Evolutionary conservation across 768 basidiomycete genomes (phyloP).

Genomic region (Antrodiella citrinella): DNA sequence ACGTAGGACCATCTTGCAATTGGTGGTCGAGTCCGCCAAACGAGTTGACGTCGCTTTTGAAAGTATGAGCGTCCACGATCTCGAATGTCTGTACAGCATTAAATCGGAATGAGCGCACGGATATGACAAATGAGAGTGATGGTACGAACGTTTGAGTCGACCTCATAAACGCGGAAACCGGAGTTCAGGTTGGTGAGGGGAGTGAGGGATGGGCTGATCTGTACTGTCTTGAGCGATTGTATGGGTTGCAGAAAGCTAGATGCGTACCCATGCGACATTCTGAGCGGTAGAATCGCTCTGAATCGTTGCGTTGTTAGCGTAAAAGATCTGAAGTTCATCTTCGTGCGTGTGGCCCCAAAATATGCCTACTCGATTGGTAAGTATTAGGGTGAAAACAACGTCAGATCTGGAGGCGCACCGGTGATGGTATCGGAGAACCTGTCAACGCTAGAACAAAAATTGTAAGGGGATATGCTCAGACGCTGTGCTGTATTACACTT

Average conservation of each 20-base stretch:
- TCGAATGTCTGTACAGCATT: slow-evolving; percentile 54
- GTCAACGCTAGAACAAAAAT: slow-evolving; percentile 59
- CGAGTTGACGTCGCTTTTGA: slow-evolving; percentile 52
- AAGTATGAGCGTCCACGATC: slow-evolving; percentile 73
- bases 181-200: slow-evolving; percentile 66
- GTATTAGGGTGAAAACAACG: slow-evolving; percentile 5
- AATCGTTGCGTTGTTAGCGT: slow-evolving; percentile 60
- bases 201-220: slow-evolving; percentile 67
- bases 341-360: slow-evolving; percentile 77
- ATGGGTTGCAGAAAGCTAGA: no score
- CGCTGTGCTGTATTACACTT: no score
- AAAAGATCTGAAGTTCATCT: slow-evolving; percentile 63
- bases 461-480: no score
- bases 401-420: slow-evolving; percentile 39
- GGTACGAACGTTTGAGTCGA: slow-evolving; percentile 52
- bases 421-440: slow-evolving; percentile 75
- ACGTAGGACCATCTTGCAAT: slow-evolving; percentile 50
- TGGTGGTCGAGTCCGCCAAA: slow-evolving; percentile 55
- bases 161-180: slow-evolving; percentile 68
- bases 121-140: no score
- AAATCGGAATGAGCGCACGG: neutral
- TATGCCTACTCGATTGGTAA: slow-evolving; percentile 42
- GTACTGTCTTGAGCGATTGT: no score
- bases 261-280: slow-evolving; percentile 40
- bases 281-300: slow-evolving; percentile 50